Base-by-base conservation (phyloP, 2,329 filamentous ascomycete species). In the Phaeosphaeriaceae sp. region DNA sequence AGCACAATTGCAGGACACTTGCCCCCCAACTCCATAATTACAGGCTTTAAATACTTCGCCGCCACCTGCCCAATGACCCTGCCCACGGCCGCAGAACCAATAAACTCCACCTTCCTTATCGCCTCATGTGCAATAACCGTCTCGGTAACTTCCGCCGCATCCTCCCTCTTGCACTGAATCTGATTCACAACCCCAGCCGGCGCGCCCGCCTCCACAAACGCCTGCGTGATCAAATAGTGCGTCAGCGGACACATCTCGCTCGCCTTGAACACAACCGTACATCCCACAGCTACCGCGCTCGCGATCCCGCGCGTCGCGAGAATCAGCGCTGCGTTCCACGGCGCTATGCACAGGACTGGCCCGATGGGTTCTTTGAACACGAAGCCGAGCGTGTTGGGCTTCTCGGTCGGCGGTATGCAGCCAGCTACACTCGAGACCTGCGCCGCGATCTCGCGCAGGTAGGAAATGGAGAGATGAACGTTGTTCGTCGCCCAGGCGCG, bases 21-120 rank as follows among this genome's bases (percentile, higher is more conserved):
- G 40, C 92, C 92, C 3, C 92, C 92, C 1, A 96, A 81, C 76
- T 96, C 92, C 68, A 95, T 84, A 2, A 95, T 79, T 0, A 90
- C 83, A 0, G 91, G 92, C 81, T 96, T 96, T 31, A 95, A 80
- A 65, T 89, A 79, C 70, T 89, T 85, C 13, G 89, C 92, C 0
- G 90, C 89, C 2, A 86, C 19, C 42, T 83, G 81, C 5, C 86
- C 90, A 57, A 96, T 86, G 70, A 91, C 86, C 40, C 85, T 84
- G 5, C 91, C 91, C 0, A 92, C 85, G 0, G 80, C 78, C 0
- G 90, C 91, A 71, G 86, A 90, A n/a, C 91, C 91, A 0, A 91
- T 93, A 67, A 93, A 94, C 53, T 89, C 89, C 46, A 93, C 82
- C 72, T 92, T 92, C 22, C 64, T 58, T 7, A 71, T 91, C 0